Evolutionary conservation across 805 yeast genomes (phyloP).

Genomic region (Suhomyces vadensis): DNA sequence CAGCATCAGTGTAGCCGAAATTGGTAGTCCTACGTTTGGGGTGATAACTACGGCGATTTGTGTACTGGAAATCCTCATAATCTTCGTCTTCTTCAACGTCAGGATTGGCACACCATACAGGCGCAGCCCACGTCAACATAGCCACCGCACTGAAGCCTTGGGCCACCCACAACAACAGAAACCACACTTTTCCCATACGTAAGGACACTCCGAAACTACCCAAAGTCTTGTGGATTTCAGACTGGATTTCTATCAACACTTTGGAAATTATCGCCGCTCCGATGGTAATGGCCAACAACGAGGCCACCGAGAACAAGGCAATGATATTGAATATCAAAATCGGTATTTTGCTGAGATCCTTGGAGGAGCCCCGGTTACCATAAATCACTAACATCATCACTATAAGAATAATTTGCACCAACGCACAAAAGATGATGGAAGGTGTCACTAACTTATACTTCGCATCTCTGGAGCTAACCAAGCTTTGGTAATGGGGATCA

Average conservation of each 20-base stretch:
- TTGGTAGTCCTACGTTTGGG: neutral
- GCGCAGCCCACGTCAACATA: conserved; percentile 38
- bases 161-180: conserved; percentile 41
- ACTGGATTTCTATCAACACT: conserved; percentile 24
- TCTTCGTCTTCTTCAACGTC: conserved; percentile 25
- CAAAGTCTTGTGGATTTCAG: conserved; percentile 31
- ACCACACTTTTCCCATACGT: conserved; percentile 44
- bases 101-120: conserved; percentile 56
- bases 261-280: conserved; percentile 33
- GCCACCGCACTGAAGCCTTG: conserved; percentile 23
- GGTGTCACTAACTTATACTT: conserved; percentile 26
- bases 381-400: conserved; percentile 36
- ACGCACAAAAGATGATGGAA: conserved; percentile 27
- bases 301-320: conserved; percentile 36
- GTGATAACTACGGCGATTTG: conserved; percentile 1
- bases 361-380: conserved; percentile 32
- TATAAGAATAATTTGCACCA: conserved; percentile 30
- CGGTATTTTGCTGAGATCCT: conserved; percentile 36
- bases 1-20: neutral
- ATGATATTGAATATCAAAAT: conserved; percentile 33
- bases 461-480: conserved; percentile 16
- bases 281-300: conserved; percentile 29
- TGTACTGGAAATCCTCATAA: conserved; percentile 13
- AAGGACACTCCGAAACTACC: conserved; percentile 49
- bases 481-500: conserved; percentile 11